Base-by-base conservation (phyloP, 2,329 filamentous ascomycete genomes). In the Stenocarpella maydis region DNA sequence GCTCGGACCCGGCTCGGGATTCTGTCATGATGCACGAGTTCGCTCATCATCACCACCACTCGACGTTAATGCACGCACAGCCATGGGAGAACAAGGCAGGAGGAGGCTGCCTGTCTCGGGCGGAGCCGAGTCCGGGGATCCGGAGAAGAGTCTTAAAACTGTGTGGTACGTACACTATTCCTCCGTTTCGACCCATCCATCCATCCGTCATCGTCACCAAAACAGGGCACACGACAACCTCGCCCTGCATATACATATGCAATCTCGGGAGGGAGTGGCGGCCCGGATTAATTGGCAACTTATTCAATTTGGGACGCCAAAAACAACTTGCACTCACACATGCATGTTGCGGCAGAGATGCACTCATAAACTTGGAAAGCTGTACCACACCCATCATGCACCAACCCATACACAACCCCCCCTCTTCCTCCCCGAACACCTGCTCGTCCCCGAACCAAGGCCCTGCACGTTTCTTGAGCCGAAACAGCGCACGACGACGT, bases 151-250 rank as follows among this genome's bases (percentile, higher is more conserved):
- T n/a, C n/a, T n/a, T n/a, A n/a, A n/a, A n/a, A n/a, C n/a, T n/a
- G n/a, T n/a, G n/a, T n/a, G n/a, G 34, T 37, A 37, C 34, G 53
- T 15, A 15, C 26, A 19, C 2, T 21, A 28, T 21, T 12, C 21
- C 15, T 6, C 17, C 39, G 34, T 37, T 37, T 37, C 10, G 6
- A 37, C 12, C 12, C 55, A 28, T 41, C 54, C 37, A n/a, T n/a
- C n/a, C n/a, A n/a, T 34, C 31, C 31, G n/a, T 24, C 12, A 19
- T 14, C 19, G 19, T 54, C 6, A n/a, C 53, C 53, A 17, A 47
- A 61, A 61, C 55, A 47, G 9, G 55, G 55, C 55, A 61, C 55
- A 61, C 41, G 55, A 61, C 41, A 61, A n/a, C 26, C 41, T 47
- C 41, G 19, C 26, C 26, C 10, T 17, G 21, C 28, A n/a, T n/a